phyloP scores from a whole-genome alignment of 352 stramenopile species.

The Thalassiosira mediterranea region DNA sequence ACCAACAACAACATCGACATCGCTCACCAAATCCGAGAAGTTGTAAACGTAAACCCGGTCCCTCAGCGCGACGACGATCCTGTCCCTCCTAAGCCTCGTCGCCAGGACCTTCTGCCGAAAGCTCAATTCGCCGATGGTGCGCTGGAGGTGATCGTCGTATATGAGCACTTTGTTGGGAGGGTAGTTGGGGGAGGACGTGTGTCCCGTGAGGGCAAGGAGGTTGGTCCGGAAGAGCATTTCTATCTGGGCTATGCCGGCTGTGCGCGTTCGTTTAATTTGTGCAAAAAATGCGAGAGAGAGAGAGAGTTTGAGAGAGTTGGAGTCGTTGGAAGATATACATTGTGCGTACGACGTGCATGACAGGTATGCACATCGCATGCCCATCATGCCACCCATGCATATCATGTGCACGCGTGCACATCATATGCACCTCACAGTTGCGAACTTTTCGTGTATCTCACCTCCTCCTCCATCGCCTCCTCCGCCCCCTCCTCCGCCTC shows the following conservation, averaged over 20 bases:
- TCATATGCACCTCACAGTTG: too few relatives aligned
- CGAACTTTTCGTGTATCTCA: too few relatives aligned
- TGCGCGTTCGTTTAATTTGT: conserved; percentile 46
- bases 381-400: too few relatives aligned
- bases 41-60: conserved; percentile 98
- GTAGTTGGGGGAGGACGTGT: conserved; percentile 89
- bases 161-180: conserved; percentile 99
- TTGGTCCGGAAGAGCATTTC: conserved; percentile 99
- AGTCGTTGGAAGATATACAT: neutral
- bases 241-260: conserved; percentile 95
- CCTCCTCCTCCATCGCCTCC: conserved; percentile 9
- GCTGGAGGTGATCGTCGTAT: conserved; percentile 98
- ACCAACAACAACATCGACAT: too few relatives aligned
- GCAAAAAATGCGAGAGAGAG: neutral
- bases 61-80: conserved; percentile 95
- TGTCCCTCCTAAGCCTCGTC: conserved; percentile 94
- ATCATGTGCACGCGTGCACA: too few relatives aligned
- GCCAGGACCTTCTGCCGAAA: conserved; percentile 97
- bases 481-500: conserved; percentile 24
- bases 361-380: too few relatives aligned
- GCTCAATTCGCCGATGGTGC: conserved; percentile 96
- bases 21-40: conserved; percentile 96
- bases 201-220: conserved; percentile 89
- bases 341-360: too few relatives aligned
- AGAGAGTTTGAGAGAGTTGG: neutral